phyloP scores from a whole-genome alignment of 192 early-diverging fungal genomes.

The Entomortierella parvispora region DNA sequence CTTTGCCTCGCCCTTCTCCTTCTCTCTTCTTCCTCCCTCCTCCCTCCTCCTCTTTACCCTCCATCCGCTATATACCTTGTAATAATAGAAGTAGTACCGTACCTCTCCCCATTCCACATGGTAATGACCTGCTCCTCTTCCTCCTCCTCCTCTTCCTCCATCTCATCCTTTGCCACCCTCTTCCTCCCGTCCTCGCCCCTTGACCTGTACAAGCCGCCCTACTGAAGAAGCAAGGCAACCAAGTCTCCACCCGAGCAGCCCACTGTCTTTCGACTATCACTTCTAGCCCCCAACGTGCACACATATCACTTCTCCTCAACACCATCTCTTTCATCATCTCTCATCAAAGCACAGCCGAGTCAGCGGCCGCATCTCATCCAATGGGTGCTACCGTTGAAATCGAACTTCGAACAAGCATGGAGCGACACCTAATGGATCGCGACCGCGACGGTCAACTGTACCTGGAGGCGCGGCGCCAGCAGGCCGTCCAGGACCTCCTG shows the following conservation, averaged over 20 bases:
- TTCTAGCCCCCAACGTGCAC: neutral
- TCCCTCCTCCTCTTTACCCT: neutral
- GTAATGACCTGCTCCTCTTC: too few relatives aligned
- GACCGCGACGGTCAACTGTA: constrained; percentile 47
- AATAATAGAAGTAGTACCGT: too few relatives aligned
- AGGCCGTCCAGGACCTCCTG: constrained; percentile 27
- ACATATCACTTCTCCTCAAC: neutral
- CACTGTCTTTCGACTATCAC: neutral
- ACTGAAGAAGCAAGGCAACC: too few relatives aligned
- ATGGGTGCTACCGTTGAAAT: constrained; percentile 16
- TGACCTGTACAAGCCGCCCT: neutral
- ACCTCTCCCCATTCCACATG: too few relatives aligned
- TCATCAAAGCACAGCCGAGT: neutral
- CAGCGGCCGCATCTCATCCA: neutral
- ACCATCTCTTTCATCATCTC: neutral
- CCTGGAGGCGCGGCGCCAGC: constrained; percentile 37
- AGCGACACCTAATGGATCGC: constrained; percentile 45
- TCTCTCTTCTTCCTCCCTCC: neutral
- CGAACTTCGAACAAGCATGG: constrained; percentile 37
- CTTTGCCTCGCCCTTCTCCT: neutral
- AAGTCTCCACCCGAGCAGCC: neutral
- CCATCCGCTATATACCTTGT: too few relatives aligned
- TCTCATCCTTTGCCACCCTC: neutral
- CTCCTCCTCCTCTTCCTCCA: constrained; percentile 1
- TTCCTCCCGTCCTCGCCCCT: neutral